A percentile compares a stretch with the other conserved stretches of the same genome.
These are phyloP conservation scores for Mortierella sp. DNA, from an alignment of 371 early-diverging fungal genomes.

Conservation along the genomic window DNA sequence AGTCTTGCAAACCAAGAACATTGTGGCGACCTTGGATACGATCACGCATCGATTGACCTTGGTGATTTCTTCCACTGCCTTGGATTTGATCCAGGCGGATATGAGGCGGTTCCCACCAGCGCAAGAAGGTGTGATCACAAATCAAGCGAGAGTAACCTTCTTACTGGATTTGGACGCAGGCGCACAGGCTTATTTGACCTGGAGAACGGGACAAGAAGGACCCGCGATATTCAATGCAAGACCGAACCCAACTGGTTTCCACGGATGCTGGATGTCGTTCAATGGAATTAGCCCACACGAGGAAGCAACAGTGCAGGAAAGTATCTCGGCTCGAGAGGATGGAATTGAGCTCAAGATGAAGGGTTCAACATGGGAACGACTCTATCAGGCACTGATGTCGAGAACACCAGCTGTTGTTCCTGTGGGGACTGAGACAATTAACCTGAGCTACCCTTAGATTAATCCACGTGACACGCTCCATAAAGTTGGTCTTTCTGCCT, in stretches of 20 bases:
- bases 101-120: conserved; percentile 38
- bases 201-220: conserved; percentile 44
- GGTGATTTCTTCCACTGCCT: conserved; percentile 31
- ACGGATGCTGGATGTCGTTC: conserved; percentile 50
- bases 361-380: conserved; percentile 39
- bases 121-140: conserved; percentile 21
- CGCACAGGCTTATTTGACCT: conserved; percentile 47
- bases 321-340: conserved; percentile 34
- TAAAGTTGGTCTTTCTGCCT: too few species aligned
- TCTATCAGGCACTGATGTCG: conserved; percentile 46
- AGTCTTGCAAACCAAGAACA: conserved; percentile 31
- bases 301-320: conserved; percentile 16
- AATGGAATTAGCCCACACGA: conserved; percentile 27
- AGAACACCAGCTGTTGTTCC: conserved; percentile 38
- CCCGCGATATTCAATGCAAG: conserved; percentile 47
- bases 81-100: conserved; percentile 39
- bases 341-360: conserved; percentile 48
- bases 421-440: conserved; percentile 38
- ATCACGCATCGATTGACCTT: conserved; percentile 38
- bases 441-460: conserved; percentile 32
- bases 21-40: conserved; percentile 48
- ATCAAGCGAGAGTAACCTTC: conserved; percentile 29
- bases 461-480: too few species aligned
- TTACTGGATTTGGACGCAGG: conserved; percentile 48
- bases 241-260: conserved; percentile 45